phyloP scores from a whole-genome alignment of 2,329 filamentous ascomycete species.

The Teratosphaeria zuluensis region DNA sequence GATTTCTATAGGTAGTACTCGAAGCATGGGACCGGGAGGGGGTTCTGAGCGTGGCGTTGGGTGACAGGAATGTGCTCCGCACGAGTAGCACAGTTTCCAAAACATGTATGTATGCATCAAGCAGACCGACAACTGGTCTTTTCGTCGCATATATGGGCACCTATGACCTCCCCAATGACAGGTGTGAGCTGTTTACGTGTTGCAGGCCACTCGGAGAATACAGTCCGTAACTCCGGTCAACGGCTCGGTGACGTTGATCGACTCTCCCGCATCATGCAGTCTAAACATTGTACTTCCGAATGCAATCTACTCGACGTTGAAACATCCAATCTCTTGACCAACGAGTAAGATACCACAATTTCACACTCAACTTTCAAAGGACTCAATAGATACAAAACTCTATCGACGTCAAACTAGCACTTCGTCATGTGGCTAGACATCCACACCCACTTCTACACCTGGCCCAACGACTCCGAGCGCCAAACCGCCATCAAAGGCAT shows the following conservation, averaged over 20 bases:
- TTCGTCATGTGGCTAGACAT: background rate
- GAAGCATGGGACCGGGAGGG: background rate
- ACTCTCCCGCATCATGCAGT: background rate
- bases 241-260: background rate
- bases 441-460: constrained; percentile 1
- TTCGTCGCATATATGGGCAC: background rate
- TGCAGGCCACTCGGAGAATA: background rate
- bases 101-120: background rate
- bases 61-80: too few relatives aligned
- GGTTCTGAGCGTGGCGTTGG: background rate
- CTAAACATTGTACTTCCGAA: too few relatives aligned
- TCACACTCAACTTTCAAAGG: background rate
- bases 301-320: too few relatives aligned
- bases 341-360: background rate
- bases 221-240: background rate
- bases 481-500: background rate
- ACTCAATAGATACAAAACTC: background rate
- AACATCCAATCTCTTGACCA: too few relatives aligned
- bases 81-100: too few relatives aligned
- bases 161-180: too few relatives aligned
- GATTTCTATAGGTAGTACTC: constrained; percentile 24
- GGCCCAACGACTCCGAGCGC: background rate
- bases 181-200: too few relatives aligned
- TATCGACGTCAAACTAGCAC: background rate
- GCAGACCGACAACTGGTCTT: background rate